A percentile compares a stretch with the other conserved stretches of the same genome.
Conservation (phyloP, 768 basidiomycete species). For the Rhizopogon salebrosus region DNA sequence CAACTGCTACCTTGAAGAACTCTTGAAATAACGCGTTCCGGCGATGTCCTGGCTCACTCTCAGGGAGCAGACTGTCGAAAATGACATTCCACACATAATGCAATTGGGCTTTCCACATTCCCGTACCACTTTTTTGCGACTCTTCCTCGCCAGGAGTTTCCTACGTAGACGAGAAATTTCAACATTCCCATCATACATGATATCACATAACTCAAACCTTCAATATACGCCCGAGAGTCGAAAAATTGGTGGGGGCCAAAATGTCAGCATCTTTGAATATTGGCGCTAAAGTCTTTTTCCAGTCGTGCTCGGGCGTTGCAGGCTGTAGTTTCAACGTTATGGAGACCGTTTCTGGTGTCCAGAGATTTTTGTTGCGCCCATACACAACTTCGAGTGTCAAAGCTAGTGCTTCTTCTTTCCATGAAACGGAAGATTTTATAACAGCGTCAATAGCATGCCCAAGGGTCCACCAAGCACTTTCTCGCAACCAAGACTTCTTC, state of each 20-base stretch:
- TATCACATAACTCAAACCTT: conserved; percentile 49
- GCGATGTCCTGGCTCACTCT: conserved; percentile 27
- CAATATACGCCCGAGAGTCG: conserved; percentile 66
- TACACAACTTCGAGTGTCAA: conserved; percentile 49
- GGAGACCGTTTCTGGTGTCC: conserved; percentile 90
- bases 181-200: conserved; percentile 1
- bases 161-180: conserved; percentile 27
- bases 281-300: conserved; percentile 61
- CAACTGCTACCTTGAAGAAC: conserved; percentile 87
- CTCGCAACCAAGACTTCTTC: conserved; percentile 85
- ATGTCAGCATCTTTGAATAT: conserved; percentile 73
- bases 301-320: conserved; percentile 55
- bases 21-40: conserved; percentile 72
- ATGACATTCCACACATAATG: conserved; percentile 91
- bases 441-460: conserved; percentile 58
- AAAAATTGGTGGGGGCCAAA: conserved; percentile 68
- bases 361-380: conserved; percentile 26
- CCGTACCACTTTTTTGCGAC: conserved; percentile 42
- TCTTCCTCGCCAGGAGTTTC: conserved; percentile 55
- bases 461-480: conserved; percentile 87
- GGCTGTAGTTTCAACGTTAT: conserved; percentile 67
- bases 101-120: conserved; percentile 82
- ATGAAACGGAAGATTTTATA: conserved; percentile 51
- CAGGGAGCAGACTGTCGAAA: conserved; percentile 66
- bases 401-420: conserved; percentile 65